phyloP scores from a whole-genome alignment of 495 filamentous ascomycete species.

The Podospora anserina region DNA sequence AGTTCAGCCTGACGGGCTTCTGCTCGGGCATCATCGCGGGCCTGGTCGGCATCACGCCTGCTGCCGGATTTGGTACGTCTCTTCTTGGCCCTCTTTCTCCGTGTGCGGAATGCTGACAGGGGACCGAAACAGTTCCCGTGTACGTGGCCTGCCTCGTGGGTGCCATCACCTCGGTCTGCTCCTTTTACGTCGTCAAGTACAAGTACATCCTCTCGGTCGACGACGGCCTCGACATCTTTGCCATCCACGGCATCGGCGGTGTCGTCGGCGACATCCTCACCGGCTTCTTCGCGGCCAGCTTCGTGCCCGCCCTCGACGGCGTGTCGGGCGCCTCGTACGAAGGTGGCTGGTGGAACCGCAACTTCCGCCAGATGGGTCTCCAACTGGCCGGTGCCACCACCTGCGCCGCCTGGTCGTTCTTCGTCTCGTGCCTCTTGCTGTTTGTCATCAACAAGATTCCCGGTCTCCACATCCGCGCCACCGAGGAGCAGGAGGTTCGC shows the following conservation, averaged over 20 bases:
- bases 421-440: conserved; percentile 71
- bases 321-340: conserved; percentile 60
- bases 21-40: conserved; percentile 88
- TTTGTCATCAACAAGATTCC: conserved; percentile 75
- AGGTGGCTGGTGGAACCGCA: conserved; percentile 27
- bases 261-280: conserved; percentile 73
- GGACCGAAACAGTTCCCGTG: conserved; percentile 62
- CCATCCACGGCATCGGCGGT: conserved; percentile 74
- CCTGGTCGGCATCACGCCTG: conserved; percentile 81
- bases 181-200: conserved; percentile 86
- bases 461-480: conserved; percentile 66
- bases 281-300: conserved; percentile 67
- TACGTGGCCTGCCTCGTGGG: conserved; percentile 84
- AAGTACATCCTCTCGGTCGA: conserved; percentile 74
- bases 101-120: neutral
- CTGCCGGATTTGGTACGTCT: conserved; percentile 52
- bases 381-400: conserved; percentile 74
- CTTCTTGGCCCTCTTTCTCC: neutral
- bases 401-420: conserved; percentile 74
- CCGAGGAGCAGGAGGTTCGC: conserved; percentile 68
- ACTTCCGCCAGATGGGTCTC: conserved; percentile 74
- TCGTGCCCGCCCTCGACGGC: conserved; percentile 65
- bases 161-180: conserved; percentile 71
- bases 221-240: conserved; percentile 78
- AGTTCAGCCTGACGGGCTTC: conserved; percentile 90